Percentiles rank a stretch among this genome's conserved stretches.
These are phyloP conservation scores for Cutaneotrichosporon cutaneum DNA, from an alignment of 1,284 basidiomycete genomes.

Conservation along the genomic window DNA sequence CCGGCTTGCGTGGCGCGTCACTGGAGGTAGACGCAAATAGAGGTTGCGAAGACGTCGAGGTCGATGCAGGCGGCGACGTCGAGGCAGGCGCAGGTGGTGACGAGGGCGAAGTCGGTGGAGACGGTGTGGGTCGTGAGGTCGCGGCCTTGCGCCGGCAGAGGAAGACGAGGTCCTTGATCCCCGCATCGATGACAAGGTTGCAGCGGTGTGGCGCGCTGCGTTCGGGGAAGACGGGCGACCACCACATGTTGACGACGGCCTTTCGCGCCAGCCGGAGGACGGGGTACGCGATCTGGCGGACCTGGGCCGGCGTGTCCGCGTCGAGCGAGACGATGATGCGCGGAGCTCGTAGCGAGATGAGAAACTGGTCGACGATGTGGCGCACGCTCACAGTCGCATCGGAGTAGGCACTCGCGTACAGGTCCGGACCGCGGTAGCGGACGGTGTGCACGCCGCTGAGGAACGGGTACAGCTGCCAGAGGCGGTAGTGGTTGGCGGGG, in stretches of 20 bases:
- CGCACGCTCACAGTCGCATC: background rate
- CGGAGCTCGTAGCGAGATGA: background rate
- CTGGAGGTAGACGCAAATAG: too few species aligned
- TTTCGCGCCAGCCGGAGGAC: background rate
- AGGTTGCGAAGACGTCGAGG: background rate
- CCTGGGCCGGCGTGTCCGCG: background rate
- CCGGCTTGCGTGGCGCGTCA: background rate
- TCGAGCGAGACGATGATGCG: background rate
- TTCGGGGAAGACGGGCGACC: background rate
- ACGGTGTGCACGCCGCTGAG: background rate
- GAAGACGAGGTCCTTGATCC: constrained; percentile 3
- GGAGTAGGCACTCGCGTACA: background rate
- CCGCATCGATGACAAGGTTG: background rate
- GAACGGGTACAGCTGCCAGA: constrained; percentile 1
- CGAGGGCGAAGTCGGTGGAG: too few species aligned
- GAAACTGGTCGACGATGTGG: constrained; percentile 3
- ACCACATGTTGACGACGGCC: constrained; percentile 6
- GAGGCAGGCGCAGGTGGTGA: too few species aligned
- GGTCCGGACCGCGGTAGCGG: constrained; percentile 4
- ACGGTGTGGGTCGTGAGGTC: too few species aligned
- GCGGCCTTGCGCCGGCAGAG: background rate
- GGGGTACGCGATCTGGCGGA: background rate
- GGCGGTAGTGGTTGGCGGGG: constrained; percentile 3
- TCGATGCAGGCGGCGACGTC: background rate
- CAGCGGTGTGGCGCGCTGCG: background rate